phyloP scores from a whole-genome alignment of 2,329 filamentous ascomycete genomes.

The Pseudocercospora pini-densiflorae region DNA sequence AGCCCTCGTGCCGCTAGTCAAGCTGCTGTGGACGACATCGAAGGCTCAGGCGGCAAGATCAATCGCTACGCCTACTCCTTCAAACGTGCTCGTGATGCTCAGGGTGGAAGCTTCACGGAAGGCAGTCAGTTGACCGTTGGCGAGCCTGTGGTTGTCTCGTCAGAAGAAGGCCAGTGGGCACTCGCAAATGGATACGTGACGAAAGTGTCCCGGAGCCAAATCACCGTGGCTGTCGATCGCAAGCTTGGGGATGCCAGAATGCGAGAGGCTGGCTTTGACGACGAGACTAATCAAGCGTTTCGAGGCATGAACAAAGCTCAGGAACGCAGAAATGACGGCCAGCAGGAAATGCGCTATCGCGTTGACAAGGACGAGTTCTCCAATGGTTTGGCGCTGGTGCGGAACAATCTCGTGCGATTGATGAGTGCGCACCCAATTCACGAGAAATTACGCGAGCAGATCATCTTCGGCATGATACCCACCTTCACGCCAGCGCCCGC shows the following conservation, averaged over 20 bases:
- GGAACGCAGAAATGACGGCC: constrained; percentile 51
- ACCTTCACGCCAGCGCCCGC: constrained; percentile 59
- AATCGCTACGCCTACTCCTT: constrained; percentile 90
- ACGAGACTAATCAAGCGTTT: constrained; percentile 80
- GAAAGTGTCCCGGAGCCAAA: constrained; percentile 72
- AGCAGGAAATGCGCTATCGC: constrained; percentile 71
- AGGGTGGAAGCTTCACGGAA: constrained; percentile 82
- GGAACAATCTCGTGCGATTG: constrained; percentile 90
- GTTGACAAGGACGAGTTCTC: constrained; percentile 98
- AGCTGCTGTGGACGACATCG: constrained; percentile 34
- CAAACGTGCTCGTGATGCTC: constrained; percentile 57
- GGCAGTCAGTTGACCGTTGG: constrained; percentile 79
- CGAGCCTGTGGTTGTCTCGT: constrained; percentile 94
- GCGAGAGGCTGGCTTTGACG: constrained; percentile 75
- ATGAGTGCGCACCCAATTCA: constrained; percentile 61
- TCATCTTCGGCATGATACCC: constrained; percentile 77
- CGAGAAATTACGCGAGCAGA: constrained; percentile 70
- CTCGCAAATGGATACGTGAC: constrained; percentile 91
- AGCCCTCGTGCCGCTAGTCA: constrained; percentile 21
- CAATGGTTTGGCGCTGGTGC: constrained; percentile 92
- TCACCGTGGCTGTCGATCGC: constrained; percentile 89
- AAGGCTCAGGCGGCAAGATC: constrained; percentile 69
- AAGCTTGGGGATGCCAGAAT: constrained; percentile 85
- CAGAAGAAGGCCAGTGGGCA: constrained; percentile 93
- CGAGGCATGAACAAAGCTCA: constrained; percentile 87